phyloP scores from a whole-genome alignment of 495 filamentous ascomycete species.

The Aspergillus carlsbadensis region DNA sequence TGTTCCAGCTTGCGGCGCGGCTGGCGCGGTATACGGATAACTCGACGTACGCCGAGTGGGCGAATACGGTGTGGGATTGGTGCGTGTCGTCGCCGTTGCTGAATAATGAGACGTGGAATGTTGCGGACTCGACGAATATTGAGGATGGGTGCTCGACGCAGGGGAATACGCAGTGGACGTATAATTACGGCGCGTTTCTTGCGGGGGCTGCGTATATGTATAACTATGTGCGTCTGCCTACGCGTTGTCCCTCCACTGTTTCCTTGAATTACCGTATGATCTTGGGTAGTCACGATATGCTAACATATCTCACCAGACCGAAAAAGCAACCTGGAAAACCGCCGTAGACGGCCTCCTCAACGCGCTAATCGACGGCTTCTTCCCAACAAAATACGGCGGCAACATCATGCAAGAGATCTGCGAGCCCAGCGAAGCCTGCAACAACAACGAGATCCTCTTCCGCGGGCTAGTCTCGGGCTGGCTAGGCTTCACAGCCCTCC shows the following conservation, averaged over 20 bases:
- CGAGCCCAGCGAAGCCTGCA: slow-evolving; percentile 59
- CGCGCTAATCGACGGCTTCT: slow-evolving; percentile 55
- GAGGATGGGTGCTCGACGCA: slow-evolving; percentile 51
- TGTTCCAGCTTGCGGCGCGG: slow-evolving; percentile 69
- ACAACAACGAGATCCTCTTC: slow-evolving; percentile 75
- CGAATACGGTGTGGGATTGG: slow-evolving; percentile 68
- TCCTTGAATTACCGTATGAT: too few species aligned
- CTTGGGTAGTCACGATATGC: not conserved
- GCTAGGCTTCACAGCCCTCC: slow-evolving; percentile 69
- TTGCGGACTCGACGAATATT: slow-evolving; percentile 57
- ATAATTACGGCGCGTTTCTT: slow-evolving; percentile 67
- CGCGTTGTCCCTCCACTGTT: not conserved
- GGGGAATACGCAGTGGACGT: slow-evolving; percentile 63
- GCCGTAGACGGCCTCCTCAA: slow-evolving; percentile 58
- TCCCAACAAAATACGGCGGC: slow-evolving; percentile 46
- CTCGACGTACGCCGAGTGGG: slow-evolving; percentile 65
- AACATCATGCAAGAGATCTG: slow-evolving; percentile 66
- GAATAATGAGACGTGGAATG: slow-evolving; percentile 50
- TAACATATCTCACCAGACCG: slow-evolving; percentile 43
- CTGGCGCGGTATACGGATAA: slow-evolving; percentile 66
- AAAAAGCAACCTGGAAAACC: slow-evolving; percentile 51
- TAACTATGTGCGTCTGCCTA: slow-evolving; percentile 49
- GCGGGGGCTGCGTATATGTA: slow-evolving; percentile 71
- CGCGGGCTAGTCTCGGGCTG: slow-evolving; percentile 76
- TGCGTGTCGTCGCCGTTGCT: slow-evolving; percentile 53